Evolutionary conservation across 352 stramenopile species (phyloP).

Genomic region (Phytophthora nicotianae): DNA sequence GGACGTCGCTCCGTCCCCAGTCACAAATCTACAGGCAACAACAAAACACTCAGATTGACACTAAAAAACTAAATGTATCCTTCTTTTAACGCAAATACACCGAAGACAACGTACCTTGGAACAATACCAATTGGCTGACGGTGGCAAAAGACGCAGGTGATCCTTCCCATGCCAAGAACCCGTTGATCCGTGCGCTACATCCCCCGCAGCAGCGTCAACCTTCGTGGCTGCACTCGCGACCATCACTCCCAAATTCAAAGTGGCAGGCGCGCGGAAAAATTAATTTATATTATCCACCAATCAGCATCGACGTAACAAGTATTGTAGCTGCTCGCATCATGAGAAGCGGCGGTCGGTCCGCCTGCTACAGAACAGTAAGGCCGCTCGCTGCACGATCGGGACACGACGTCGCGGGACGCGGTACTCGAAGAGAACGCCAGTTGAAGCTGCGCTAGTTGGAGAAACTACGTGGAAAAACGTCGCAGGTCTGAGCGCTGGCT

Average conservation of each 20-base stretch:
- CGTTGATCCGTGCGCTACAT: not conserved
- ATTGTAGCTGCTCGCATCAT: constrained; percentile 17
- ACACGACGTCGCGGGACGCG: constrained; percentile 22
- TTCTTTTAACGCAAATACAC: constrained; percentile 3
- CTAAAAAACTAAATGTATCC: not conserved
- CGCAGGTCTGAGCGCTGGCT: constrained; percentile 1
- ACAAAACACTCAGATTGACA: not conserved
- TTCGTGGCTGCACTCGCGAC: not conserved
- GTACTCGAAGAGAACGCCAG: not conserved
- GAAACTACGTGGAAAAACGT: constrained; percentile 24
- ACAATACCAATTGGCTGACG: constrained; percentile 82
- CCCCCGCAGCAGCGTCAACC: not conserved
- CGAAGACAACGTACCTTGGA: constrained; percentile 52
- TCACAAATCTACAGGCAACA: constrained; percentile 65
- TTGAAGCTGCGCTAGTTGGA: constrained; percentile 9
- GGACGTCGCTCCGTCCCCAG: constrained; percentile 46
- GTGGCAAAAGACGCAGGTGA: constrained; percentile 52
- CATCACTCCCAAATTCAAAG: not conserved
- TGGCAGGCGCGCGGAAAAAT: constrained; percentile 1
- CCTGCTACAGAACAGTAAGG: constrained; percentile 10
- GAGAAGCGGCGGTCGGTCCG: constrained; percentile 20
- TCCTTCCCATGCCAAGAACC: not conserved
- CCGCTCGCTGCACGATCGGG: constrained; percentile 9
- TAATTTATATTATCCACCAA: constrained; percentile 13
- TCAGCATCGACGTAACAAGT: constrained; percentile 8